phyloP scores from a whole-genome alignment of 345 rosid genomes.

The Syzygium oleosum region DNA sequence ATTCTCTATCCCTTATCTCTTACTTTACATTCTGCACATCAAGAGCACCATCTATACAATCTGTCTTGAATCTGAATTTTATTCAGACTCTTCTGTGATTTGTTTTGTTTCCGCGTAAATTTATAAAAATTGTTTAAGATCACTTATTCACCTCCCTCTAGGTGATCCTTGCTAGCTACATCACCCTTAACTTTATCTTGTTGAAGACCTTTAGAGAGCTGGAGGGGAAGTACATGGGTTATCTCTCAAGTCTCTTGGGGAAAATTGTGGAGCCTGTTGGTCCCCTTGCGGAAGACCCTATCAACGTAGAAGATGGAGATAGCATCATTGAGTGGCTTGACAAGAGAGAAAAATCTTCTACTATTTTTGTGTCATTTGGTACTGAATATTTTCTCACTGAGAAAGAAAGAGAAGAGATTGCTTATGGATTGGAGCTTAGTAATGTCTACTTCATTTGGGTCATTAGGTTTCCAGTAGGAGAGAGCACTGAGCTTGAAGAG shows the following conservation, averaged over 20 bases:
- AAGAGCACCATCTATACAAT: too few species aligned
- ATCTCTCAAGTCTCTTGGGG: conserved; percentile 1
- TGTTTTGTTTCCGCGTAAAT: too few species aligned
- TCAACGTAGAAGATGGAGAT: neutral
- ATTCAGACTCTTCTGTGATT: too few species aligned
- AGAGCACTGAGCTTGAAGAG: conserved; percentile 2
- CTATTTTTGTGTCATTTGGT: conserved; percentile 26
- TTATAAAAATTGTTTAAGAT: too few species aligned
- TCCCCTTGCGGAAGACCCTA: conserved; percentile 13
- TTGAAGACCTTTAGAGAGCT: conserved; percentile 20
- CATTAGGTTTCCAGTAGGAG: conserved; percentile 12
- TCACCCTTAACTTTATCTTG: conserved; percentile 9
- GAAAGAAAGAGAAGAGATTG: conserved; percentile 23
- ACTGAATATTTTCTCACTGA: conserved; percentile 19
- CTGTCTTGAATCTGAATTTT: too few species aligned
- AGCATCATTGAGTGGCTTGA: conserved; percentile 18
- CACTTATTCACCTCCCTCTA: too few species aligned
- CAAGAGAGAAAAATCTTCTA: conserved; percentile 8
- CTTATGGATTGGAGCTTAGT: conserved; percentile 22
- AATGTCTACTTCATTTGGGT: conserved; percentile 26
- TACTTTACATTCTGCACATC: too few species aligned
- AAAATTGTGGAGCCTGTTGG: conserved; percentile 25
- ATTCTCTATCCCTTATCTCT: too few species aligned
- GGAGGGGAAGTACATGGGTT: conserved; percentile 22
- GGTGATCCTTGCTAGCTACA: too few species aligned